Conservation (phyloP, 2,329 filamentous ascomycete species). For the Hypoxylon sp. region DNA sequence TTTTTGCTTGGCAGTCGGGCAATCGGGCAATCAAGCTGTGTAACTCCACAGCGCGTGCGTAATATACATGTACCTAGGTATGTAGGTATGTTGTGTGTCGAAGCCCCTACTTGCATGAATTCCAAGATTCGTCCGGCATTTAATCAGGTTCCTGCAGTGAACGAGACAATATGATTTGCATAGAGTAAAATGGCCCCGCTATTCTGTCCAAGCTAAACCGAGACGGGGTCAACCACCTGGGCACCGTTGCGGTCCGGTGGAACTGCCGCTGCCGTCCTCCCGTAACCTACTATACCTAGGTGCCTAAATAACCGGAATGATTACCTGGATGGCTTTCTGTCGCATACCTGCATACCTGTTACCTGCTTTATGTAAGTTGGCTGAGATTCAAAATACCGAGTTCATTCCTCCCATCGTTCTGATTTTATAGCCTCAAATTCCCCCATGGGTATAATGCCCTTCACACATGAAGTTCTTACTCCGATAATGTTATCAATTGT, state of each 20-base stretch:
- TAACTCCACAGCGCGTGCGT: slow-evolving; percentile 17
- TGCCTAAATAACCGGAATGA: not conserved
- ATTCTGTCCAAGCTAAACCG: slow-evolving; percentile 1
- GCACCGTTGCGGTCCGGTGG: not conserved
- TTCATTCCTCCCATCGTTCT: not conserved
- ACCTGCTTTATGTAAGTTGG: not conserved
- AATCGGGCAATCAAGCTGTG: not conserved
- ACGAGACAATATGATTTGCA: slow-evolving; percentile 8
- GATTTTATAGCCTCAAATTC: not conserved
- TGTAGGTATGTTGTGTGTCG: not conserved
- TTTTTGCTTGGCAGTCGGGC: slow-evolving; percentile 28
- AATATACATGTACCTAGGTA: slow-evolving; percentile 4
- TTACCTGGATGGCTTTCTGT: too few species aligned
- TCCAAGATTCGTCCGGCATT: slow-evolving; percentile 4
- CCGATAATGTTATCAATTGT: not conserved
- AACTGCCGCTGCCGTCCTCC: not conserved
- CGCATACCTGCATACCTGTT: too few species aligned
- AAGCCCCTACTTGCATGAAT: slow-evolving; percentile 4
- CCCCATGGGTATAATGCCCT: not conserved
- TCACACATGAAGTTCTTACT: not conserved
- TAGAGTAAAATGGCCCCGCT: slow-evolving; percentile 6
- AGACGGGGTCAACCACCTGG: not conserved
- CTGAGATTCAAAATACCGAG: not conserved
- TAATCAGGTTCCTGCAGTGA: slow-evolving; percentile 34
- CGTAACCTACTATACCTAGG: too few species aligned